Evolutionary conservation across 805 yeast species (phyloP).

Genomic region (Pichia phayaonensis): DNA sequence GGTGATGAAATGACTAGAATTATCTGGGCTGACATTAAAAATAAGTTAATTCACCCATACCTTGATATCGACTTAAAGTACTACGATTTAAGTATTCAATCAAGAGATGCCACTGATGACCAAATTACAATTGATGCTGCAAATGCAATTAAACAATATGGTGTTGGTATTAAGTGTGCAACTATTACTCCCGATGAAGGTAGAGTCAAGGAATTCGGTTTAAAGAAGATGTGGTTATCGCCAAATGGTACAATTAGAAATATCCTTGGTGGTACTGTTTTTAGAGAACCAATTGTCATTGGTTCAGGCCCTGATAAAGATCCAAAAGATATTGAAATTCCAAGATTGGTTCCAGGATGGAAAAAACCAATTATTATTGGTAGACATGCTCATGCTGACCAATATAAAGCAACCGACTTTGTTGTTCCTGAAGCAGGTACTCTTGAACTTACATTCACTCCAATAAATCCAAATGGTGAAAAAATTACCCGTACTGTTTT

Average conservation of each 20-base stretch:
- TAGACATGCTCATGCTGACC: conserved; percentile 82
- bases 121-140: conserved; percentile 75
- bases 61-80: conserved; percentile 68
- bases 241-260: conserved; percentile 83
- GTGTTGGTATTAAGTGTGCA: conserved; percentile 81
- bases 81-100: conserved; percentile 62
- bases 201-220: conserved; percentile 63
- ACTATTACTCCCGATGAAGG: conserved; percentile 81
- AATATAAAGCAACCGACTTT: conserved; percentile 73
- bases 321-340: conserved; percentile 41
- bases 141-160: conserved; percentile 62
- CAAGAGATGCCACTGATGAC: conserved; percentile 66
- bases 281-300: conserved; percentile 77
- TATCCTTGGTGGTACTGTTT: conserved; percentile 75
- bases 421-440: conserved; percentile 61
- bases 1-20: conserved; percentile 87
- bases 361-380: conserved; percentile 78
- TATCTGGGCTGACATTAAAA: conserved; percentile 71
- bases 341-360: conserved; percentile 74
- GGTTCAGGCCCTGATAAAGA: conserved; percentile 30
- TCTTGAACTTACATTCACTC: conserved; percentile 58
- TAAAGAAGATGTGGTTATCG: conserved; percentile 79
- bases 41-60: conserved; percentile 58
- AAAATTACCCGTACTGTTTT: conserved; percentile 44
- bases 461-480: conserved; percentile 44